Percentiles rank a stretch among this genome's conserved stretches.
phyloP scores from a whole-genome alignment of 2,329 filamentous ascomycete species.

The Zymoseptoria crescenta region DNA sequence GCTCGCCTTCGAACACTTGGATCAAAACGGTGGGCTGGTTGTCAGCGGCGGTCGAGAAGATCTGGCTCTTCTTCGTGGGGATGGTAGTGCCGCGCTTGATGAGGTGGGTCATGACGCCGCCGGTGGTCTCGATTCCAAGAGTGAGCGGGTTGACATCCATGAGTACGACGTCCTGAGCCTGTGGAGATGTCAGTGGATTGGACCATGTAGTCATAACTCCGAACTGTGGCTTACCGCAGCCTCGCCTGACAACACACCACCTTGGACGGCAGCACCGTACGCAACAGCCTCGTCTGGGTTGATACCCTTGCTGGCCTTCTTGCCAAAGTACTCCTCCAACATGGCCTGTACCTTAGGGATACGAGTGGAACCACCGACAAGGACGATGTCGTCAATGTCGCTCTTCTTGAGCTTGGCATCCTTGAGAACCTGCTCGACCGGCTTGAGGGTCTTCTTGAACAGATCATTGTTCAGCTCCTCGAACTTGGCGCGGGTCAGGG shows the following conservation, averaged over 20 bases:
- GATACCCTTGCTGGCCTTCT: slow-evolving; percentile 98
- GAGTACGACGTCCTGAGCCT: slow-evolving; percentile 90
- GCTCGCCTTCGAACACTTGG: slow-evolving; percentile 99
- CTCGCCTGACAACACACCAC: slow-evolving; percentile 87
- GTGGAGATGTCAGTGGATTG: not conserved
- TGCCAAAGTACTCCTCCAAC: slow-evolving; percentile 95
- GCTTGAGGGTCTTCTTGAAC: slow-evolving; percentile 99
- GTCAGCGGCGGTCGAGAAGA: slow-evolving; percentile 95
- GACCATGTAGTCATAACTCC: not conserved
- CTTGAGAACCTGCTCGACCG: slow-evolving; percentile 96
- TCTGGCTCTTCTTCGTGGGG: slow-evolving; percentile 97
- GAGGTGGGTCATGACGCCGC: slow-evolving; percentile 93
- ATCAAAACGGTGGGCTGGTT: slow-evolving; percentile 98
- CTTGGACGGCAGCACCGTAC: slow-evolving; percentile 94
- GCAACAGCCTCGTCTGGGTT: slow-evolving; percentile 99
- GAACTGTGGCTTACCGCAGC: slow-evolving; percentile 39
- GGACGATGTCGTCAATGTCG: slow-evolving; percentile 92
- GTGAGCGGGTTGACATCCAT: slow-evolving; percentile 95
- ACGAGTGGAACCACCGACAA: slow-evolving; percentile 97
- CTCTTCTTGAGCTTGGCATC: slow-evolving; percentile 95
- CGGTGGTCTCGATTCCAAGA: slow-evolving; percentile 96
- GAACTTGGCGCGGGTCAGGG: slow-evolving; percentile 95
- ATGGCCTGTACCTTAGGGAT: slow-evolving; percentile 95
- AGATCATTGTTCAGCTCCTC: slow-evolving; percentile 98
- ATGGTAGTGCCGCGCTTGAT: slow-evolving; percentile 99